Conservation (phyloP, 2,329 filamentous ascomycete genomes). For the Fusarium gaditjirri region DNA sequence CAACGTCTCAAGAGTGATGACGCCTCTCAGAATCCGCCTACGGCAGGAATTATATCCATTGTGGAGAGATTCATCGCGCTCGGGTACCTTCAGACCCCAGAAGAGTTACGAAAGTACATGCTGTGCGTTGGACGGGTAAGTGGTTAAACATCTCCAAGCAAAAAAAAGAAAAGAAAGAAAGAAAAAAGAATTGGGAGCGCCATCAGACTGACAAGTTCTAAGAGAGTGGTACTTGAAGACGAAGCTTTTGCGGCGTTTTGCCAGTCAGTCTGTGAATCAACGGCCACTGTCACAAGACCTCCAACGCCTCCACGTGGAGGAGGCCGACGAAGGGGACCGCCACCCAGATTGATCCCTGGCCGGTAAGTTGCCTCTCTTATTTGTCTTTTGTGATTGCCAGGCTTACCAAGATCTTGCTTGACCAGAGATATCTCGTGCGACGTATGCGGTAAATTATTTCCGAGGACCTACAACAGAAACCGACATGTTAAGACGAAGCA, state of each 20-base stretch:
- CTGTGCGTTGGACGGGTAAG: background rate
- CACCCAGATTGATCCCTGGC: fast-evolving
- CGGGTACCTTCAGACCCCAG: background rate
- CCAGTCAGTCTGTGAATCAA: background rate
- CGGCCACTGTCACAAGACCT: fast-evolving
- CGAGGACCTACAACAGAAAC: background rate
- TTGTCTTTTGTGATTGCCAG: fast-evolving
- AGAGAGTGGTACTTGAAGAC: background rate
- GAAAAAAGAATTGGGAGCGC: fast-evolving
- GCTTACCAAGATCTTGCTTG: background rate
- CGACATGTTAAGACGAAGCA: background rate
- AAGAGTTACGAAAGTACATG: background rate
- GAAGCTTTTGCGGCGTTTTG: background rate
- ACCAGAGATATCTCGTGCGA: background rate
- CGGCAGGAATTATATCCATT: fast-evolving
- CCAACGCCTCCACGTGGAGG: background rate
- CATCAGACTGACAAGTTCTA: fast-evolving
- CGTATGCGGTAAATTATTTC: background rate
- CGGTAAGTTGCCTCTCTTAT: fast-evolving
- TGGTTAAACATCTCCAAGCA: fast-evolving
- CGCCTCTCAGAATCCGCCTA: fast-evolving
- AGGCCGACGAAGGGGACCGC: fast-evolving
- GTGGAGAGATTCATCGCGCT: conserved; percentile 1
- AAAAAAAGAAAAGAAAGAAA: no score
- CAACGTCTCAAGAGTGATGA: fast-evolving